A percentile compares a stretch with the other conserved stretches of the same genome.
Evolutionary conservation across 768 basidiomycete species (phyloP).

Genomic region (Rubroboletus satanas): DNA sequence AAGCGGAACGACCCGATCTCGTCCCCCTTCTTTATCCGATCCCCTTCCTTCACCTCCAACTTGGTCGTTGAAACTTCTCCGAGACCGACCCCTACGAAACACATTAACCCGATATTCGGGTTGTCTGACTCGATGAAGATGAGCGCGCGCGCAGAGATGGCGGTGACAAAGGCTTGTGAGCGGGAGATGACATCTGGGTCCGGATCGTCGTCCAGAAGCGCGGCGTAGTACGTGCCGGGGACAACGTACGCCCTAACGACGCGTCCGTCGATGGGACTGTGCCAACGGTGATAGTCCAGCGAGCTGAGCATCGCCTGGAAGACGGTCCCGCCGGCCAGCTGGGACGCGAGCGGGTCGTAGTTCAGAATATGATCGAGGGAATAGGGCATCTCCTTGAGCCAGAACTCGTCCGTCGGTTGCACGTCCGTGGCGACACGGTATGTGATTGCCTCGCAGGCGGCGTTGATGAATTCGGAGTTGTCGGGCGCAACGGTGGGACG

Average conservation of each 20-base stretch:
- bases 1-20: not conserved
- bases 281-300: slow-evolving; percentile 61
- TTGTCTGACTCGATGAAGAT: not conserved
- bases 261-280: slow-evolving; percentile 49
- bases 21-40: not conserved
- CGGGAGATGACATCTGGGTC: not conserved
- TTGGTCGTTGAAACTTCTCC: not conserved
- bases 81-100: not conserved
- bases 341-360: slow-evolving; percentile 35
- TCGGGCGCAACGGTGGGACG: slow-evolving; percentile 37
- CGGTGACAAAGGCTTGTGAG: not conserved
- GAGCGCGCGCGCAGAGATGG: not conserved
- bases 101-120: not conserved
- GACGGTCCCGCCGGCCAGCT: slow-evolving; percentile 49
- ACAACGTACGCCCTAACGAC: slow-evolving; percentile 40
- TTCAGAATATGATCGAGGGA: slow-evolving; percentile 55
- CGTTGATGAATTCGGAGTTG: slow-evolving; percentile 38
- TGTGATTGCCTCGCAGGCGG: slow-evolving; percentile 52
- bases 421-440: slow-evolving; percentile 41
- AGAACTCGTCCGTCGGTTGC: slow-evolving; percentile 45
- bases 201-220: slow-evolving; percentile 29
- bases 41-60: not conserved
- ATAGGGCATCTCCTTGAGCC: slow-evolving; percentile 61
- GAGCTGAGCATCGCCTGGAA: slow-evolving; percentile 58
- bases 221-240: slow-evolving; percentile 50